Percentiles rank a stretch among this genome's conserved stretches.
Conservation (phyloP, 2,329 filamentous ascomycete species). For the Cladophialophora exuberans region DNA sequence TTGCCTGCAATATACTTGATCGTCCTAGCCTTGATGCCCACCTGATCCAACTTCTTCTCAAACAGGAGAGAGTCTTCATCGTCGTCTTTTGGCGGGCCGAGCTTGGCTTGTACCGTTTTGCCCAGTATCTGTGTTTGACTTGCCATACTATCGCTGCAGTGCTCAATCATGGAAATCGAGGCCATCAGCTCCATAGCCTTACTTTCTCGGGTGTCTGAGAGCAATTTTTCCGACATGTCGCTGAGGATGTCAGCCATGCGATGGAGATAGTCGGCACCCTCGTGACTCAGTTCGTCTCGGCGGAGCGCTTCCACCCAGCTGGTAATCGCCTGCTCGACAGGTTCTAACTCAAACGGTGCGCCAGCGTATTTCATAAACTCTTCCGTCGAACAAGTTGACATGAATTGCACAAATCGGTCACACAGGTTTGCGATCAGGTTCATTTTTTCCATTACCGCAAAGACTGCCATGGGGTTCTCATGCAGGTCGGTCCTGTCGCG, state of each 20-base stretch:
- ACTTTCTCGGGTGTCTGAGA: conserved; percentile 68
- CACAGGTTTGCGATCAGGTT: conserved; percentile 83
- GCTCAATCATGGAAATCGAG: conserved; percentile 75
- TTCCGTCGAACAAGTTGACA: conserved; percentile 75
- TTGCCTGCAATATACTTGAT: conserved; percentile 83
- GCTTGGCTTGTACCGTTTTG: conserved; percentile 66
- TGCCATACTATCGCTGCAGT: conserved; percentile 77
- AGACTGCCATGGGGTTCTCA: conserved; percentile 78
- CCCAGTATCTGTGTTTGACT: conserved; percentile 65
- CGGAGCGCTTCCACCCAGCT: conserved; percentile 83
- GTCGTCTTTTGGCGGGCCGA: conserved; percentile 63
- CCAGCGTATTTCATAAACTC: conserved; percentile 79
- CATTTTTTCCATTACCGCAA: conserved; percentile 82
- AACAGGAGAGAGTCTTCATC: conserved; percentile 73
- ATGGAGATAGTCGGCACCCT: conserved; percentile 77
- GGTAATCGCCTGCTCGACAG: conserved; percentile 86
- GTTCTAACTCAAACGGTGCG: conserved; percentile 83
- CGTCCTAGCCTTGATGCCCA: conserved; percentile 76
- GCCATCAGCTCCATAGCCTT: conserved; percentile 81
- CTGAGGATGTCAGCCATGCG: conserved; percentile 82
- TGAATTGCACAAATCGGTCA: conserved; percentile 58
- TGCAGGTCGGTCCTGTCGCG: conserved; percentile 69
- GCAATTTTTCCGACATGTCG: conserved; percentile 82
- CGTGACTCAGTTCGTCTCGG: conserved; percentile 82
- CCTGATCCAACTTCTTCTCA: conserved; percentile 68